Evolutionary conservation across 345 rosid species (phyloP).

Genomic region (Eucalyptus pauciflora): DNA sequence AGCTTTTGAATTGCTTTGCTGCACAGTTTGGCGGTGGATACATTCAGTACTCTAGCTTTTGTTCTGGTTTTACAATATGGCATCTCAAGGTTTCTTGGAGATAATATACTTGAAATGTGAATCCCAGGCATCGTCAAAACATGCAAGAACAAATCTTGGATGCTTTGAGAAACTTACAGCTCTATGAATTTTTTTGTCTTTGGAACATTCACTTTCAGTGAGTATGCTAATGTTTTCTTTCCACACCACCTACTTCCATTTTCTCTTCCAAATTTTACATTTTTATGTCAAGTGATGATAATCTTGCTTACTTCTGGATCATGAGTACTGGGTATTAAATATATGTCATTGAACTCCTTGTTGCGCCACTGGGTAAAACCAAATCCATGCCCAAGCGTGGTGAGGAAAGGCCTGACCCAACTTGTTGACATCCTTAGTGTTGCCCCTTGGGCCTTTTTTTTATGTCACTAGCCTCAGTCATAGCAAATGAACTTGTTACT

Average conservation of each 20-base stretch:
- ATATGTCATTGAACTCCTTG: neutral
- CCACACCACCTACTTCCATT: neutral
- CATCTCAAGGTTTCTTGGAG: neutral
- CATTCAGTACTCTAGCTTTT: neutral
- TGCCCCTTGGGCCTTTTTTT: neutral
- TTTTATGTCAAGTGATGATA: neutral
- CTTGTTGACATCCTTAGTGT: neutral
- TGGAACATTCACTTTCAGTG: too few species aligned
- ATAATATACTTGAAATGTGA: neutral
- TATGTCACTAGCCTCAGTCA: neutral
- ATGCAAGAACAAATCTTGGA: neutral
- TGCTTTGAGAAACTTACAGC: neutral
- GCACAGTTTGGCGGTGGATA: neutral
- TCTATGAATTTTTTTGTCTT: neutral
- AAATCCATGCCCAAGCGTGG: neutral
- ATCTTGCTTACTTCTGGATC: neutral
- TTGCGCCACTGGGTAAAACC: neutral
- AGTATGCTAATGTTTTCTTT: neutral
- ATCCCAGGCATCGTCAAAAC: neutral
- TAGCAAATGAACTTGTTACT: neutral
- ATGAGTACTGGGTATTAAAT: neutral
- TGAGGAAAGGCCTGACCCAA: neutral
- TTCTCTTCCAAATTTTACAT: neutral
- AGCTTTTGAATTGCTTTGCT: neutral
- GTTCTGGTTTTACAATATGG: neutral